These are phyloP conservation scores for Dovyalis caffra DNA, from an alignment of 345 rosid species.

Conservation along the genomic window DNA sequence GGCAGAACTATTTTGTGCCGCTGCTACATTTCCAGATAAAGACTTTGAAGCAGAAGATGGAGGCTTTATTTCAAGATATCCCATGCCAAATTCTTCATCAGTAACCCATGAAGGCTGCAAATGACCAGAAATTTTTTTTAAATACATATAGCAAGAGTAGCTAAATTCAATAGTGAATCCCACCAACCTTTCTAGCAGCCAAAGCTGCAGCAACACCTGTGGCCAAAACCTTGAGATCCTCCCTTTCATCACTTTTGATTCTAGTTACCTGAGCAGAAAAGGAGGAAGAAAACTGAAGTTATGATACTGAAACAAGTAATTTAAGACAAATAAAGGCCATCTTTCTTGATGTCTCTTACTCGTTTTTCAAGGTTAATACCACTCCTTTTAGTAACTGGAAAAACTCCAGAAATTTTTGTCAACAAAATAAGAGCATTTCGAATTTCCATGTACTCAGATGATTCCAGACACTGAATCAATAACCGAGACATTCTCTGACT, in stretches of 20 bases:
- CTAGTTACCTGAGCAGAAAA: conserved; percentile 64
- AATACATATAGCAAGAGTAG: not conserved
- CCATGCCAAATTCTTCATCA: conserved; percentile 99
- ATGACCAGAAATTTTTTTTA: conserved; percentile 2
- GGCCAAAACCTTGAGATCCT: conserved; percentile 98
- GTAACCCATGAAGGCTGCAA: conserved; percentile 96
- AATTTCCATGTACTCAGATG: conserved; percentile 96
- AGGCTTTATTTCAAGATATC: conserved; percentile 86
- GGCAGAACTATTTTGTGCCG: conserved; percentile 53
- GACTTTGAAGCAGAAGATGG: conserved; percentile 60
- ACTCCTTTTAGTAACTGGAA: conserved; percentile 96
- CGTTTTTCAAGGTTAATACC: conserved; percentile 99
- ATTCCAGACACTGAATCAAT: conserved; percentile 94
- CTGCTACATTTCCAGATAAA: conserved; percentile 32
- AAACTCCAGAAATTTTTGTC: conserved; percentile 90
- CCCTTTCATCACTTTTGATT: conserved; percentile 92
- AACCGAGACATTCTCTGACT: conserved; percentile 89
- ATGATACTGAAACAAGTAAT: conserved; percentile 14
- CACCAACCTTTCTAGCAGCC: conserved; percentile 89
- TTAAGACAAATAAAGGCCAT: conserved; percentile 5
- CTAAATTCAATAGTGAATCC: conserved; percentile 6
- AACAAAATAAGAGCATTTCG: conserved; percentile 92
- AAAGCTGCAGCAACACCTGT: conserved; percentile 98
- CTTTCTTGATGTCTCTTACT: conserved; percentile 43
- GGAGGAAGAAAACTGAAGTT: conserved; percentile 7